Percentiles rank a stretch among this genome's conserved stretches.
phyloP scores from a whole-genome alignment of 2,329 filamentous ascomycete genomes.

The Zymoseptoria brevis region DNA sequence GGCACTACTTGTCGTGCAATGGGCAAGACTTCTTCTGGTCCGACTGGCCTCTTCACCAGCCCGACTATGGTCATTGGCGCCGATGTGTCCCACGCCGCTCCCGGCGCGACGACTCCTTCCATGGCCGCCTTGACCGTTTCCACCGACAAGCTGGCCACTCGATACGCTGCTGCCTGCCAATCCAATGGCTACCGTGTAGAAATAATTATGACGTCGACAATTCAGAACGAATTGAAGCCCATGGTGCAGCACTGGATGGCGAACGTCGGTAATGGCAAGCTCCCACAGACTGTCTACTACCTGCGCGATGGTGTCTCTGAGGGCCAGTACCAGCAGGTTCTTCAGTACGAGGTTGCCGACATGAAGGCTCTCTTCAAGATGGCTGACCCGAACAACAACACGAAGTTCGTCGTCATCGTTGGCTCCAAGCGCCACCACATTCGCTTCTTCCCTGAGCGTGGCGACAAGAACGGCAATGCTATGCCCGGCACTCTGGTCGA shows the following conservation, averaged over 20 bases:
- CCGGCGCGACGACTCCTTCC: conserved; percentile 59
- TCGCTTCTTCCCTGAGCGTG: conserved; percentile 72
- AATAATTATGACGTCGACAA: no score
- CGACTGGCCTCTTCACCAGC: conserved; percentile 29
- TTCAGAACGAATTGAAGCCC: conserved; percentile 52
- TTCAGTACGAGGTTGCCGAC: conserved; percentile 66
- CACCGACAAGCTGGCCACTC: conserved; percentile 60
- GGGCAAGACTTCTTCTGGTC: conserved; percentile 28
- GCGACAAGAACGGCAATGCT: conserved; percentile 72
- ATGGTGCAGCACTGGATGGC: conserved; percentile 54
- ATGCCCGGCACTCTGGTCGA: conserved; percentile 84
- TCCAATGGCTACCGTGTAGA: conserved; percentile 74
- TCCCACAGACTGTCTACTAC: conserved; percentile 74
- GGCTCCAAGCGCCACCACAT: conserved; percentile 93
- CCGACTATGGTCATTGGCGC: conserved; percentile 81
- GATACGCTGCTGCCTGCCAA: conserved; percentile 71
- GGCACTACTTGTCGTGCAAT: conserved; percentile 59
- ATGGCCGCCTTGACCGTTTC: conserved; percentile 84
- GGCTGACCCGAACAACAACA: conserved; percentile 32
- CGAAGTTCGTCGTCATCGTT: conserved; percentile 77
- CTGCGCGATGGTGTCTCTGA: conserved; percentile 90
- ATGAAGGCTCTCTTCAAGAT: conserved; percentile 49
- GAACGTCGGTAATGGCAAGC: conserved; percentile 44
- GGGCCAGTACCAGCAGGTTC: conserved; percentile 71
- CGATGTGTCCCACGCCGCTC: conserved; percentile 78